Conservation (phyloP, 164 flowering plant species). For the Chimonanthus praecox region DNA sequence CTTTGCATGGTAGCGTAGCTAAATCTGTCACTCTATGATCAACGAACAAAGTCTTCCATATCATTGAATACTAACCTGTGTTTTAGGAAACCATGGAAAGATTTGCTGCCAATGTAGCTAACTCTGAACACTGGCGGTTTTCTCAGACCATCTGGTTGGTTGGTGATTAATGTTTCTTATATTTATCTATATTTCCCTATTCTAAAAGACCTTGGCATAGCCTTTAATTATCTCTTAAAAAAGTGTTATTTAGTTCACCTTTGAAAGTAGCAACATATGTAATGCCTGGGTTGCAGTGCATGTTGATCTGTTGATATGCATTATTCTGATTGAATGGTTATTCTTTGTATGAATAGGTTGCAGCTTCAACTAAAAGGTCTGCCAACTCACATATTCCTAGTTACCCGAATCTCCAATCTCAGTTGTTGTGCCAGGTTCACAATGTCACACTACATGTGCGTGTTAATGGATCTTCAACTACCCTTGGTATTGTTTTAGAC, state of each 20-base stretch:
- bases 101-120: too few relatives aligned
- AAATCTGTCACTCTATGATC: too few relatives aligned
- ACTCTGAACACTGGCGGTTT: too few relatives aligned
- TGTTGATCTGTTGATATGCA: not conserved
- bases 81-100: too few relatives aligned
- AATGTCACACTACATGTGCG: slow-evolving; percentile 93
- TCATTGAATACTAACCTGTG: too few relatives aligned
- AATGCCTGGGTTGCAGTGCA: not conserved
- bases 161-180: too few relatives aligned
- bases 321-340: not conserved
- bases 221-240: too few relatives aligned
- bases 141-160: too few relatives aligned
- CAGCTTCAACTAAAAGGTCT: slow-evolving; percentile 77
- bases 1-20: too few relatives aligned
- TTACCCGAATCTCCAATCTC: slow-evolving; percentile 87
- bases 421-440: slow-evolving; percentile 91
- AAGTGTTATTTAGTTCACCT: not conserved
- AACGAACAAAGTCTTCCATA: too few relatives aligned
- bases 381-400: slow-evolving; percentile 85
- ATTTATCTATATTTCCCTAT: too few relatives aligned
- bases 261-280: not conserved
- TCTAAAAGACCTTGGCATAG: too few relatives aligned
- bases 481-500: not conserved
- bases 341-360: slow-evolving; percentile 49
- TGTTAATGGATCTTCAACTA: not conserved